These are phyloP conservation scores for Passalora sequoiae DNA, from an alignment of 2,329 filamentous ascomycete species.

Conservation along the genomic window DNA sequence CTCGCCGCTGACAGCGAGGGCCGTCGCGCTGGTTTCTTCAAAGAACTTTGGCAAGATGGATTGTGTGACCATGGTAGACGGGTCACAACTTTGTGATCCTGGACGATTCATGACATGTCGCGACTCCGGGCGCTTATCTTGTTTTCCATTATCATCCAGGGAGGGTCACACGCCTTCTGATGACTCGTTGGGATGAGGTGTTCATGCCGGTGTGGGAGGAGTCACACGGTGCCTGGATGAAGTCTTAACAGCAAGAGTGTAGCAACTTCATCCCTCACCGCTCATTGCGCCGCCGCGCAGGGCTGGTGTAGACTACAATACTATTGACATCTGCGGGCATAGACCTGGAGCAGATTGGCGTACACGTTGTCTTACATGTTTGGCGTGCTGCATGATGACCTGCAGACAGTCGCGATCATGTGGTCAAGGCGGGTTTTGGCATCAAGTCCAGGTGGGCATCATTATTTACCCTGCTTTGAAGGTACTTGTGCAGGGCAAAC, in stretches of 20 bases:
- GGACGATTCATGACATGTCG: not conserved
- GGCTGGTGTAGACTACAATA: not conserved
- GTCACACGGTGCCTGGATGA: conserved; percentile 2
- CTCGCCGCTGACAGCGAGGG: too few relatives aligned
- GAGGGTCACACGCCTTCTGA: not conserved
- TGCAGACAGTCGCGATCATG: conserved; percentile 2
- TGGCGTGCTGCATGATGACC: conserved; percentile 1
- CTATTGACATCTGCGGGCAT: too few relatives aligned
- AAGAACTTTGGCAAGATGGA: too few relatives aligned
- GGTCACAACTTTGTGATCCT: too few relatives aligned
- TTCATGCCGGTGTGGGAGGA: not conserved
- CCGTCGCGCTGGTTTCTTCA: too few relatives aligned
- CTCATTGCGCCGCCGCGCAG: conserved; percentile 1
- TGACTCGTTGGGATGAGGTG: conserved; percentile 2
- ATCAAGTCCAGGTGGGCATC: too few relatives aligned
- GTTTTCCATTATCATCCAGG: not conserved
- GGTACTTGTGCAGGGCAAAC: not conserved
- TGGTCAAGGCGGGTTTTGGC: conserved; percentile 1
- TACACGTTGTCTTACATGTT: too few relatives aligned
- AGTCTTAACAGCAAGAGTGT: not conserved
- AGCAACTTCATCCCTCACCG: conserved; percentile 1
- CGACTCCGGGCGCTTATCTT: not conserved
- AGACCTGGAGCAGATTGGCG: not conserved
- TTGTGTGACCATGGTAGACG: too few relatives aligned
- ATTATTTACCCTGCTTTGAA: not conserved